These are phyloP conservation scores for Neofusicoccum ribis DNA, from an alignment of 2,329 filamentous ascomycete genomes.

Conservation along the genomic window DNA sequence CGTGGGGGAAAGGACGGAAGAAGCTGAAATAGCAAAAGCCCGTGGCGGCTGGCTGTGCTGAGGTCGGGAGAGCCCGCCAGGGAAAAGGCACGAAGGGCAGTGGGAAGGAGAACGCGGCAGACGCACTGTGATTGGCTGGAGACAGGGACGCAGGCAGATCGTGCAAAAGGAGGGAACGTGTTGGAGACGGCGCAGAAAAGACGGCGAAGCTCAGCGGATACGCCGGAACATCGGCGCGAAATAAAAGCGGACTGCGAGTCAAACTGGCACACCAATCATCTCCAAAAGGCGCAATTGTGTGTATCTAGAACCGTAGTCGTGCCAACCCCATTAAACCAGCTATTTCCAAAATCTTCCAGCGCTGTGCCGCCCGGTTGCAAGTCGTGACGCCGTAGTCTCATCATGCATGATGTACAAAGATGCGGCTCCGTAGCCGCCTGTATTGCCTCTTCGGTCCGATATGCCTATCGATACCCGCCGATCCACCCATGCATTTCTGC, in stretches of 20 bases:
- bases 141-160: constrained; percentile 1
- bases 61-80: not conserved
- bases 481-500: not conserved
- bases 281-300: not conserved
- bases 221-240: constrained; percentile 14
- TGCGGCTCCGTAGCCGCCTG: not conserved
- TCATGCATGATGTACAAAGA: constrained; percentile 10
- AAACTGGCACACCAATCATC: not conserved
- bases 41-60: not conserved
- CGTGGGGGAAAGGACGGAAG: not conserved
- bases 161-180: constrained; percentile 1
- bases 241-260: constrained; percentile 6
- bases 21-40: not conserved
- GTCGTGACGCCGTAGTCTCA: constrained; percentile 3
- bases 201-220: constrained; percentile 12
- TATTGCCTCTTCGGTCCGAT: constrained; percentile 14
- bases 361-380: not conserved
- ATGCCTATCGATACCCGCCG: not conserved
- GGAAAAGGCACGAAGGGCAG: not conserved
- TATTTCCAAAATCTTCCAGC: not conserved
- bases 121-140: constrained; percentile 7
- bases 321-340: not conserved
- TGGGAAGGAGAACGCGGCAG: not conserved
- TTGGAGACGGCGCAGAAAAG: constrained; percentile 12
- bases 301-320: not conserved